Conservation (phyloP, 2,329 filamentous ascomycete species). For the Fusarium sp. region DNA sequence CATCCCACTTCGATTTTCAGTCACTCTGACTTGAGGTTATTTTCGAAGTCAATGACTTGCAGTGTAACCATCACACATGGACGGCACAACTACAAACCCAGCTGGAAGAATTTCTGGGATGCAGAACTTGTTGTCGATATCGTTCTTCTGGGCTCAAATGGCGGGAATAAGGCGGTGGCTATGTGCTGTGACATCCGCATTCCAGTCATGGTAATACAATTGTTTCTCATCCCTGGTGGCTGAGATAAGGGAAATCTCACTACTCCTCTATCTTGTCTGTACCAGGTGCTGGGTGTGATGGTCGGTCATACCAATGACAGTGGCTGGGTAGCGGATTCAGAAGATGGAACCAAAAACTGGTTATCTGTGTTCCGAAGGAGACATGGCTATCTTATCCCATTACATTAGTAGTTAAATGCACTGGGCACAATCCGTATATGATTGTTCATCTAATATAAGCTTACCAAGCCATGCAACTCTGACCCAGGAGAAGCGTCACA, state of each 20-base stretch:
- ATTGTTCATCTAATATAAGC: background rate
- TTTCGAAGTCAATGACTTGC: background rate
- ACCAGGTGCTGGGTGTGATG: background rate
- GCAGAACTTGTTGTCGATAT: background rate
- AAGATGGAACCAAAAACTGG: background rate
- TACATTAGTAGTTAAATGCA: too few relatives aligned
- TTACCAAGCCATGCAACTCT: background rate
- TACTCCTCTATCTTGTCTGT: background rate
- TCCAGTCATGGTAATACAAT: background rate
- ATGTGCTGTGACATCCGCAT: background rate
- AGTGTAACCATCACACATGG: background rate
- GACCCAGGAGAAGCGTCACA: background rate
- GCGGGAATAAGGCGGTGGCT: background rate
- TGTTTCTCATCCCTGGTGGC: background rate
- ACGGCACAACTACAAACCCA: background rate
- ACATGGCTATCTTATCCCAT: background rate
- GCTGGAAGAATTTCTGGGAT: too few relatives aligned
- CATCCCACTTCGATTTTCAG: background rate
- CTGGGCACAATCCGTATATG: background rate
- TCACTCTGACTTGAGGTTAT: background rate
- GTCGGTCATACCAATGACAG: background rate
- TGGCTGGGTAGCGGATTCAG: background rate
- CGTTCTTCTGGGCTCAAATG: background rate
- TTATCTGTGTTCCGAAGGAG: background rate
- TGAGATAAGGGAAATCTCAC: background rate